Evolutionary conservation across 192 early-diverging fungal species (phyloP).

Genomic region (Coemansia reversa): DNA sequence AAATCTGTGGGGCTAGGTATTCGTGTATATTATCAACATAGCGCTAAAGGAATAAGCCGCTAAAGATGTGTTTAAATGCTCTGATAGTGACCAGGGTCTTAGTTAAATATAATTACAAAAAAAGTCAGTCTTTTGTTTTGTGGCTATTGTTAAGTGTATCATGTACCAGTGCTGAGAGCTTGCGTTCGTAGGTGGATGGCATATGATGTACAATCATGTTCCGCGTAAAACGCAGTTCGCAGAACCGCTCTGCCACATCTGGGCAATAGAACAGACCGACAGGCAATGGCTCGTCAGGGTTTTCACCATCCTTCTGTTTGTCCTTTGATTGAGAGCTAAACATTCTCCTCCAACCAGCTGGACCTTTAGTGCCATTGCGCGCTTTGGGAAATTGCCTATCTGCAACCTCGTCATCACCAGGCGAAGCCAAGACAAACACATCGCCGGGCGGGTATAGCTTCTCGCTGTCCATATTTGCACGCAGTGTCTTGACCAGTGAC

Average conservation of each 20-base stretch:
- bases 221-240: conserved; percentile 73
- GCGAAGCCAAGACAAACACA: conserved; percentile 60
- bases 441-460: conserved; percentile 81
- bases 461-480: conserved; percentile 80
- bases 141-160: conserved; percentile 12
- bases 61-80: no score
- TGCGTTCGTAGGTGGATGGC: conserved; percentile 71
- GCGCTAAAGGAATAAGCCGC: no score
- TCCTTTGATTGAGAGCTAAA: not conserved
- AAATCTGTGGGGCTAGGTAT: no score
- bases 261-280: conserved; percentile 65
- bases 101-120: not conserved
- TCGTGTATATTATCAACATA: no score
- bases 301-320: conserved; percentile 8
- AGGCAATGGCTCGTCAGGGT: conserved; percentile 21
- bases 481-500: conserved; percentile 77
- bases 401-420: conserved; percentile 44
- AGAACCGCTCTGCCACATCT: conserved; percentile 75
- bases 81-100: no score
- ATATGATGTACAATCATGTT: conserved; percentile 80
- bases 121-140: not conserved
- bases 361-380: not conserved
- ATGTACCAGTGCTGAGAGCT: conserved; percentile 41
- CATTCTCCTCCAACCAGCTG: not conserved
- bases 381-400: conserved; percentile 22